Percentiles rank a stretch among this genome's conserved stretches.
phyloP scores from a whole-genome alignment of 2,329 filamentous ascomycete genomes.

The Pyricularia pennisetigena region DNA sequence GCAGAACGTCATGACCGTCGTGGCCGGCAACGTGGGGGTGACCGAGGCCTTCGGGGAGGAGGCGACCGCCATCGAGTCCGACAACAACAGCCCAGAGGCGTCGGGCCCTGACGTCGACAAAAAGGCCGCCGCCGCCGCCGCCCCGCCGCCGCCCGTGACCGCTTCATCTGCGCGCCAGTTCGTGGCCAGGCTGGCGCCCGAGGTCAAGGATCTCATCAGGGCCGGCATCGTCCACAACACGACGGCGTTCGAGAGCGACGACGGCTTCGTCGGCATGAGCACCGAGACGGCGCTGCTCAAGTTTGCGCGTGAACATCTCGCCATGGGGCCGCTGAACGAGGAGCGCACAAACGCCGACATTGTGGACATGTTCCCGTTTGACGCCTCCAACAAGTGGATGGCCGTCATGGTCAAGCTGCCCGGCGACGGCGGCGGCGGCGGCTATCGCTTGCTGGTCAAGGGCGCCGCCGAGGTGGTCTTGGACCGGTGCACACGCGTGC shows the following conservation, averaged over 20 bases:
- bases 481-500: slow-evolving; percentile 22
- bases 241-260: slow-evolving; percentile 56
- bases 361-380: slow-evolving; percentile 28
- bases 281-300: slow-evolving; percentile 67
- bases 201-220: slow-evolving; percentile 28
- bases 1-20: slow-evolving; percentile 53
- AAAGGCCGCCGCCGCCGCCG: neutral
- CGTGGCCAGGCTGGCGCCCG: slow-evolving; percentile 24
- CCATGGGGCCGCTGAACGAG: slow-evolving; percentile 49
- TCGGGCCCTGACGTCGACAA: neutral
- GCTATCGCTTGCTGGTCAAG: slow-evolving; percentile 46
- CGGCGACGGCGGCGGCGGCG: slow-evolving; percentile 26
- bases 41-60: slow-evolving; percentile 5
- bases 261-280: slow-evolving; percentile 62
- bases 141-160: neutral
- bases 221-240: slow-evolving; percentile 49
- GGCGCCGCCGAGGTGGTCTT: slow-evolving; percentile 41
- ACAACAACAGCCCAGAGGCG: neutral
- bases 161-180: neutral
- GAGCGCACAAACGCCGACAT: slow-evolving; percentile 50
- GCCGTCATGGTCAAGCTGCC: slow-evolving; percentile 48
- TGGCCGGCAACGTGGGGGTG: slow-evolving; percentile 42
- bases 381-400: slow-evolving; percentile 53
- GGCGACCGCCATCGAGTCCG: neutral
- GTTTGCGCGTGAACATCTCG: slow-evolving; percentile 57